Evolutionary conservation across 306 rosid genomes (phyloP), one percentile per base, ranked within the genome.

Genomic region (Trifolium pratense): DNA sequence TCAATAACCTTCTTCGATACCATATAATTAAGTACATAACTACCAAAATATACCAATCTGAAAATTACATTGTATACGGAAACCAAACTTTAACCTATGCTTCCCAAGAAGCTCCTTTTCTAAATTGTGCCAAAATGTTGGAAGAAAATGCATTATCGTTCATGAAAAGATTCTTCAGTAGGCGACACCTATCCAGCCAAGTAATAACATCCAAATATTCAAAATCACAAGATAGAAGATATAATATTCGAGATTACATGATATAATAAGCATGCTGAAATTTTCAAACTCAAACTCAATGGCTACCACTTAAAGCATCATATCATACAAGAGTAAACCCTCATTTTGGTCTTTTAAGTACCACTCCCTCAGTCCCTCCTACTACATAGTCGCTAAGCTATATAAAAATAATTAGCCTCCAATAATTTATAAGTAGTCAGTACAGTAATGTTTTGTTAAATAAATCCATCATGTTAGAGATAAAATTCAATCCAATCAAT

Each of bases 1-100:
- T 26, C 31, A 63, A 36, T 37, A 7, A 17, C 68, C n/a, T 60
- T 15, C 66, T 32, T n/a, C 1, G 39, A 0, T 32, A 31, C 15
- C 46, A 36, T 31, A 37, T 36, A 5, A 49, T 17, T 36, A 63
- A 36, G 49, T 37, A 17, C 48, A 37, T 63, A 63, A 36, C 68
- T 37, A 17, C 29, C 9, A 63, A 37, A 36, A 37, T 63, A 63
- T 63, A 63, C 9, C 68, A 34, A 36, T 18, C 25, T 63, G 68
- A 36, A 62, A 16, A 36, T 37, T 63, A 36, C 48, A 62, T 1
- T 18, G 68, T 63, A 63, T 63, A 63, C n/a, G 17, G 26, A 36
- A 63, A 63, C 68, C n/a, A 63, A 18, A 63, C 68, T 36, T 36
- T 9, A 63, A 9, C 31, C 68, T 63, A 34, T 36, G 68, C n/a